Conservation (phyloP, 2,329 filamentous ascomycete genomes). For the Xylariales sp. region DNA sequence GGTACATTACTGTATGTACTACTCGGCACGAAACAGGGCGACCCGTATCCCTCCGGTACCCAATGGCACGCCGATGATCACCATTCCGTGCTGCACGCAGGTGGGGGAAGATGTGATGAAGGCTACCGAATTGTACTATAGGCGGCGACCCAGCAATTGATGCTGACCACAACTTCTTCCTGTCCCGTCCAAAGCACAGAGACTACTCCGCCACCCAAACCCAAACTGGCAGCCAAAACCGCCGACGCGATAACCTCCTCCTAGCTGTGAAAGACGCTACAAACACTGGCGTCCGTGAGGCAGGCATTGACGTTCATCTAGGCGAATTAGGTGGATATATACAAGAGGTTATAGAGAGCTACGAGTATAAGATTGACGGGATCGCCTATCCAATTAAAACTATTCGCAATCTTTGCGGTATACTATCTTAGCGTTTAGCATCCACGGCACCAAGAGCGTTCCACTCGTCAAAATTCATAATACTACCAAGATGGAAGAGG, state of each 20-base stretch:
- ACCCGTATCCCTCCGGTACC: no score
- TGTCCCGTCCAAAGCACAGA: no score
- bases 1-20: no score
- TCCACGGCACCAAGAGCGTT: constrained; percentile 89
- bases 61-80: no score
- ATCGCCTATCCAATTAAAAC: constrained; percentile 75
- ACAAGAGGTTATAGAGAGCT: constrained; percentile 90
- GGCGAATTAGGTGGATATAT: constrained; percentile 79
- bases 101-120: no score
- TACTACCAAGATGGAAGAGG: constrained; percentile 95
- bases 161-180: no score
- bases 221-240: no score
- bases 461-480: constrained; percentile 88
- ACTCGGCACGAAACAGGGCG: no score
- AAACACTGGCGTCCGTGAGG: constrained; percentile 83
- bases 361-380: constrained; percentile 80
- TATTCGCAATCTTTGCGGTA: constrained; percentile 88
- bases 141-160: no score
- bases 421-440: constrained; percentile 83
- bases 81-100: no score
- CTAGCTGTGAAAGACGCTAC: constrained; percentile 70
- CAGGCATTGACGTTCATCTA: constrained; percentile 87
- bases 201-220: no score
- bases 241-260: constrained; percentile 69
- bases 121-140: no score